Evolutionary conservation across 208 protist species (phyloP).

Genomic region (Balamuthia mandrillaris): DNA sequence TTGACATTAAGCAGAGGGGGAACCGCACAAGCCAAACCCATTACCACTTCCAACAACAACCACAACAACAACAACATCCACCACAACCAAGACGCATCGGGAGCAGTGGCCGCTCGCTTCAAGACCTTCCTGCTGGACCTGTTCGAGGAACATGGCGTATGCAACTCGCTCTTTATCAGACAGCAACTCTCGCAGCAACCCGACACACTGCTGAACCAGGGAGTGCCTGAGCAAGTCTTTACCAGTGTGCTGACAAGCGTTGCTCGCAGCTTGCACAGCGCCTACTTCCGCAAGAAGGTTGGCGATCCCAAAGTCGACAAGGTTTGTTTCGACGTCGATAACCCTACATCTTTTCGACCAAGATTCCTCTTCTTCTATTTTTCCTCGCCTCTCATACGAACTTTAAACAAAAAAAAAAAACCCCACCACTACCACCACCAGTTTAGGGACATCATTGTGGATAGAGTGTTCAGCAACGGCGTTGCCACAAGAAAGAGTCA

Average conservation of each 20-base stretch:
- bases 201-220: slow-evolving; percentile 1
- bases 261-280: background rate
- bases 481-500: too few relatives aligned
- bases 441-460: too few relatives aligned
- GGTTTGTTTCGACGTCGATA: too few relatives aligned
- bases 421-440: too few relatives aligned
- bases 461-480: too few relatives aligned
- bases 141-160: slow-evolving; percentile 10
- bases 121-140: background rate
- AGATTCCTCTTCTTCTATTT: too few relatives aligned
- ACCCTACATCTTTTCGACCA: too few relatives aligned
- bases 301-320: slow-evolving; percentile 9
- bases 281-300: background rate
- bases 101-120: background rate
- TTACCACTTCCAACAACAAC: background rate
- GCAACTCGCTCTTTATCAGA: slow-evolving; percentile 11
- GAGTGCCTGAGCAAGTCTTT: background rate
- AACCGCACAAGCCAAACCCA: background rate
- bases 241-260: background rate
- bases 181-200: slow-evolving; percentile 20
- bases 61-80: background rate
- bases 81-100: background rate
- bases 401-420: too few relatives aligned
- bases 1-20: background rate
- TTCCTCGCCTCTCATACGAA: too few relatives aligned